These are phyloP conservation scores for Dillenia turbinata DNA, from an alignment of 164 flowering plant species.

Conservation along the genomic window DNA sequence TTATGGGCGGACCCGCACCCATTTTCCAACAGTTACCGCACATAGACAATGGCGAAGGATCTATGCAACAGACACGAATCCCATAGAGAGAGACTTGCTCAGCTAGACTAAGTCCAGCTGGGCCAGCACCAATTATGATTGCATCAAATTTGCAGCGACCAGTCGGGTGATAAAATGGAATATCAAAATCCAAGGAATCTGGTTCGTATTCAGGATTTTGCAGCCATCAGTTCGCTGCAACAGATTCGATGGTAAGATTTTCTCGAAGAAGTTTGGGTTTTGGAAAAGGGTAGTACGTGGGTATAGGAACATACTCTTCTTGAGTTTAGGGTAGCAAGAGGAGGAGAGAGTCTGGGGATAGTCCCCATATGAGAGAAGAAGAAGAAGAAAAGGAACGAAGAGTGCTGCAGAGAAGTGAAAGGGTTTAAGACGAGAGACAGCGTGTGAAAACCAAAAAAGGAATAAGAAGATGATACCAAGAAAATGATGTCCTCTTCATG, in stretches of 20 bases:
- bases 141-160: slow-evolving; percentile 41
- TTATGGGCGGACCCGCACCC: too few relatives aligned
- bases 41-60: slow-evolving; percentile 64
- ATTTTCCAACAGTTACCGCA: too few relatives aligned
- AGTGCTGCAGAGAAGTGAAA: too few relatives aligned
- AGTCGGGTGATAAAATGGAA: slow-evolving; percentile 30
- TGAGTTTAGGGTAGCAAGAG: slow-evolving; percentile 12
- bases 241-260: slow-evolving; percentile 14
- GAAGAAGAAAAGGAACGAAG: neutral
- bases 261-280: slow-evolving; percentile 12
- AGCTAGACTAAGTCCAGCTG: slow-evolving; percentile 71
- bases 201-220: slow-evolving; percentile 41
- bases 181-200: slow-evolving; percentile 35
- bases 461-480: neutral
- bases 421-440: too few relatives aligned
- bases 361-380: slow-evolving; percentile 27
- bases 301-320: neutral
- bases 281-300: slow-evolving; percentile 5
- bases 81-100: slow-evolving; percentile 55
- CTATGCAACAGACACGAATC: slow-evolving; percentile 61
- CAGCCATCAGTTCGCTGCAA: too few relatives aligned
- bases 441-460: neutral
- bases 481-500: neutral
- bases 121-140: slow-evolving; percentile 67
- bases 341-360: slow-evolving; percentile 11